A percentile compares a stretch with the other conserved stretches of the same genome.
phyloP scores from a whole-genome alignment of 805 yeast species.

The Phaffomyces opuntiae region DNA sequence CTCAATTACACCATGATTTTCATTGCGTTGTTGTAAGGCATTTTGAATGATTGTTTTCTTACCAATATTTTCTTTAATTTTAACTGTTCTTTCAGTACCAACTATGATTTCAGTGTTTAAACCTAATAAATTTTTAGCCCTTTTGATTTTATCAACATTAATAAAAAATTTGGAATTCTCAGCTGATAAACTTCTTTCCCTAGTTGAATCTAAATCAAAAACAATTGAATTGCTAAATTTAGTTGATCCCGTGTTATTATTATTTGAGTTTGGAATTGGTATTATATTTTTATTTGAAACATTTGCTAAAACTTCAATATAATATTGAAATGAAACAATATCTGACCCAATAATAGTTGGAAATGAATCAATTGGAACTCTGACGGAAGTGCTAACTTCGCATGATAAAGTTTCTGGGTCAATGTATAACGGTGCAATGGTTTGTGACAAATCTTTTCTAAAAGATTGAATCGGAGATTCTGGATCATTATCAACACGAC shows the following conservation, averaged over 20 bases:
- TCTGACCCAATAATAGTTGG: conserved; percentile 74
- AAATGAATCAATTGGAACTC: conserved; percentile 79
- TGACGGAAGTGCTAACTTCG: conserved; percentile 52
- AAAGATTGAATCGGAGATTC: conserved; percentile 49
- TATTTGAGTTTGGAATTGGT: conserved; percentile 16
- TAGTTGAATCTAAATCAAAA: conserved; percentile 19
- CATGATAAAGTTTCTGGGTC: conserved; percentile 56
- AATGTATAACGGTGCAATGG: conserved; percentile 68
- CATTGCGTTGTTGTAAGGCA: background rate
- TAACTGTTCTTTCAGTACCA: conserved; percentile 57
- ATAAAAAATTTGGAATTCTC: conserved; percentile 36
- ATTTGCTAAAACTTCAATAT: conserved; percentile 77
- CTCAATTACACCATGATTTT: background rate
- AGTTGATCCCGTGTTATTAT: conserved; percentile 15
- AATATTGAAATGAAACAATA: conserved; percentile 75
- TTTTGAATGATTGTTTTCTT: conserved; percentile 8
- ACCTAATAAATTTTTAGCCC: conserved; percentile 73
- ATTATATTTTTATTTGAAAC: conserved; percentile 52
- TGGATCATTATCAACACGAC: conserved; percentile 57
- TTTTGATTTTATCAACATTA: conserved; percentile 73
- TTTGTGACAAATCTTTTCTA: conserved; percentile 78
- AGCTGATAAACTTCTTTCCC: conserved; percentile 14
- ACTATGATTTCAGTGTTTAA: conserved; percentile 72
- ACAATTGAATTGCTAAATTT: conserved; percentile 20
- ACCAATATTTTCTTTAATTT: conserved; percentile 9